Evolutionary conservation across 2,329 filamentous ascomycete genomes (phyloP).

Genomic region (Bisporella sp.): DNA sequence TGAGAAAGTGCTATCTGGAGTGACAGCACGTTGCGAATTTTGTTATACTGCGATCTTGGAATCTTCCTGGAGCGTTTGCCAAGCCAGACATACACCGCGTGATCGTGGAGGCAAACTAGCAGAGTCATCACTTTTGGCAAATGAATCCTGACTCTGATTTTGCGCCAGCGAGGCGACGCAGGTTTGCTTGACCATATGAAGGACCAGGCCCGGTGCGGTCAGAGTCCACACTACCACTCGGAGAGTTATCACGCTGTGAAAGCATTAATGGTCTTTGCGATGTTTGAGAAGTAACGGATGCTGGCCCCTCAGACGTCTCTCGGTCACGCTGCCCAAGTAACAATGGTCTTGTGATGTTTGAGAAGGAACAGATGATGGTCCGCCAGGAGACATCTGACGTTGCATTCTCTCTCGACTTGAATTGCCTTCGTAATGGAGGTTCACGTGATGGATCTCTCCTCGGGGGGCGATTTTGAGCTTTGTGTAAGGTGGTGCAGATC

Average conservation of each 20-base stretch:
- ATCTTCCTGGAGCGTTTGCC: slow-evolving; percentile 22
- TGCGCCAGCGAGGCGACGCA: slow-evolving; percentile 19
- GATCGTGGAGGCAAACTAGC: slow-evolving; percentile 23
- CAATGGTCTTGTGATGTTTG: slow-evolving; percentile 20
- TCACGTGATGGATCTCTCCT: slow-evolving; percentile 21
- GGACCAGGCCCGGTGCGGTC: slow-evolving; percentile 7
- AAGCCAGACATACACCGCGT: slow-evolving; percentile 21
- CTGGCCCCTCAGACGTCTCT: slow-evolving; percentile 1
- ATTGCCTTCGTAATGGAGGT: slow-evolving; percentile 16
- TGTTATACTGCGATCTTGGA: slow-evolving; percentile 25
- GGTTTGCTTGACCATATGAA: slow-evolving; percentile 13
- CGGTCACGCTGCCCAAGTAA: slow-evolving; percentile 7
- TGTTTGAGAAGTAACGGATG: slow-evolving; percentile 19
- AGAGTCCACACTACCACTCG: slow-evolving; percentile 21
- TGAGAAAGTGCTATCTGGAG: slow-evolving; percentile 21
- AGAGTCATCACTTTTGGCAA: slow-evolving; percentile 23
- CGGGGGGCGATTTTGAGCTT: slow-evolving; percentile 9
- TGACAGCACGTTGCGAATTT: slow-evolving; percentile 20
- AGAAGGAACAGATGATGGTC: slow-evolving; percentile 14
- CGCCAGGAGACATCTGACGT: slow-evolving; percentile 15
- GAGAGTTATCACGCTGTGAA: slow-evolving; percentile 20
- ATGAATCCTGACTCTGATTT: slow-evolving; percentile 29
- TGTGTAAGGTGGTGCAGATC: slow-evolving; percentile 15
- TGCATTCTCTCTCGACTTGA: slow-evolving; percentile 24
- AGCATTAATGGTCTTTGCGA: slow-evolving; percentile 18